Percentiles rank a stretch among this genome's conserved stretches.
Evolutionary conservation across 2,329 filamentous ascomycete species (phyloP).

Genomic region (Metarhizium anisopliae): DNA sequence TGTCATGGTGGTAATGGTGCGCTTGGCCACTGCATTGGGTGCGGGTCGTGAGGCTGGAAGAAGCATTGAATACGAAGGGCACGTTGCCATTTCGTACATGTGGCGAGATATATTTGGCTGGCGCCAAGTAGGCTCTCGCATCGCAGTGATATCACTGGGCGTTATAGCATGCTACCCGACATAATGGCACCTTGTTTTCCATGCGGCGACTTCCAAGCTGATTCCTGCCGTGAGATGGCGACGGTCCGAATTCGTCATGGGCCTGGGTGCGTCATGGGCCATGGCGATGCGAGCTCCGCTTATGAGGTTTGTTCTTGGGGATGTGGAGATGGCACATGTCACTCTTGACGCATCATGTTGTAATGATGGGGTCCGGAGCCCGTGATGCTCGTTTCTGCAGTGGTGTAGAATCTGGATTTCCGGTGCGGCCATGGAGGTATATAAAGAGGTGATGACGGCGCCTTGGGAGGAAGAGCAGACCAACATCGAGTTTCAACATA

Average conservation of each 20-base stretch:
- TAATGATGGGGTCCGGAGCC: not conserved
- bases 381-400: not conserved
- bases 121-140: not conserved
- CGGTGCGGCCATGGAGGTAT: not conserved
- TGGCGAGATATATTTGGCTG: not conserved
- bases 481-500: no score
- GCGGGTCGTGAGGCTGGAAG: not conserved
- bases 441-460: not conserved
- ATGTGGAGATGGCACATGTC: not conserved
- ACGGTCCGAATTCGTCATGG: not conserved
- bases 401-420: no score
- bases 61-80: not conserved
- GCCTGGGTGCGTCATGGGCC: not conserved
- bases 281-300: not conserved
- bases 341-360: not conserved
- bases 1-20: no score
- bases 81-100: not conserved
- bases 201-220: no score
- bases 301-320: not conserved
- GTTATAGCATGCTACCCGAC: not conserved
- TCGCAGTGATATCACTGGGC: not conserved
- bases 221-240: not conserved
- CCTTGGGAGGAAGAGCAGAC: not conserved
- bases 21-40: not conserved
- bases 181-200: no score